Base-by-base conservation (phyloP, 371 early-diverging fungal species). In the Zancudomyces culisetae region DNA sequence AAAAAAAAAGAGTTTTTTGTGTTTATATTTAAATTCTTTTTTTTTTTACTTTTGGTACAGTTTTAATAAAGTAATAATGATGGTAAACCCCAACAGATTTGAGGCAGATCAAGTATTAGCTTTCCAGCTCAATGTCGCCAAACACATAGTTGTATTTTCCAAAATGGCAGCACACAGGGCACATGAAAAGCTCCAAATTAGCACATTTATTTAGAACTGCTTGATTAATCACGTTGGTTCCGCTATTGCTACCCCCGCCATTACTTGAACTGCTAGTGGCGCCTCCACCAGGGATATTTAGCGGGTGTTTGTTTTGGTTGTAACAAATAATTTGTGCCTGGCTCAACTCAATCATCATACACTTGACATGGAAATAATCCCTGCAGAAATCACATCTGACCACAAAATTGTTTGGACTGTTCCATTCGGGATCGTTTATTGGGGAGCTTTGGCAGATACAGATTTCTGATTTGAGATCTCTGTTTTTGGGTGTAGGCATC, bases 321-420 rank as follows among this genome's bases (percentile, higher is more conserved):
- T 53, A 41, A 30, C 49, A 43, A 15, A 67, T 26, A 15, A 57
- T 27, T 3, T 56, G 55, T 8, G 68, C 68, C 3, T 40, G 40
- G 12, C 10, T 21, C 3, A 48, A 29, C 2, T 63, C 55, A 18
- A 70, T 47, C 15, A 56, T 54, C 24, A 72, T 70, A 52, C 81
- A 81, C 1, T 42, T 49, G 1, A 66, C 50, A 53, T 81, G 81
- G 59, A 66, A 75, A 72, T 73, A 74, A 19, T 73, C 77, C 13
- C 59, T 57, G 47, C 81, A 81, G 20, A 53, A 29, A 45, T 80
- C 79, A 55, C 81, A 81, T 24, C 64, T 63, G 2, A 81, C 60
- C 60, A 75, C 74, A 0, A 68, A 60, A 42, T 51, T 57, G n/a
- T 53, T 47, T 15, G 60, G 58, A 27, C 58, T 50, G 47, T 57